Conservation (phyloP, 2,329 filamentous ascomycete species). For the Colletotrichum aenigma region DNA sequence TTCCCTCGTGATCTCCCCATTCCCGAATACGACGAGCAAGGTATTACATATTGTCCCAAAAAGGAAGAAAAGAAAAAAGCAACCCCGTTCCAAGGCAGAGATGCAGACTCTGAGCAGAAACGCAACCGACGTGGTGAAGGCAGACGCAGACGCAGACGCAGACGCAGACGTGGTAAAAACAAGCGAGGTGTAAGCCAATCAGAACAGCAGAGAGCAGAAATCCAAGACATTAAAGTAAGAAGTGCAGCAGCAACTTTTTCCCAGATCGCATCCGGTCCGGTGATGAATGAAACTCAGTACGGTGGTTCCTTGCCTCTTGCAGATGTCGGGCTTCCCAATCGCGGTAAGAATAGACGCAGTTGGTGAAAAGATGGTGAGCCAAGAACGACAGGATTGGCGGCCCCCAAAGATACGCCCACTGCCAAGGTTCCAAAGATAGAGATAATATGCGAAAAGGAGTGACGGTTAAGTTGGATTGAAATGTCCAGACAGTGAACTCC, state of each 20-base stretch:
- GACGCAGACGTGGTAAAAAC: neutral
- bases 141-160: neutral
- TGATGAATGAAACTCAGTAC: neutral
- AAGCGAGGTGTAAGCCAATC: neutral
- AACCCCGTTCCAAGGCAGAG: neutral
- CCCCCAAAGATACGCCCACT: neutral
- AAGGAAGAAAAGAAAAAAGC: neutral
- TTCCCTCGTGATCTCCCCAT: neutral
- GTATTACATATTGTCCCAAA: neutral
- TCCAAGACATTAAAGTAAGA: neutral
- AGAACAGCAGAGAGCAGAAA: neutral
- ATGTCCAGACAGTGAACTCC: neutral
- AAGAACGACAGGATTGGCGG: neutral
- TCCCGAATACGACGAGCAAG: neutral
- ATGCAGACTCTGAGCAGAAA: neutral
- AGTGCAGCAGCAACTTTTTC: neutral
- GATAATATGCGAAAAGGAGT: neutral
- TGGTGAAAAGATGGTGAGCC: neutral
- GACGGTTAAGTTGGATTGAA: neutral
- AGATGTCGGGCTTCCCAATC: neutral
- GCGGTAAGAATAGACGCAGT: neutral
- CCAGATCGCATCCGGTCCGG: neutral
- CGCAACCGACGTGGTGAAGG: neutral
- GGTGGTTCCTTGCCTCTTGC: neutral
- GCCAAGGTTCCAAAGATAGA: neutral